Base-by-base conservation (phyloP, 1,284 basidiomycete species). In the Apiotrichum gamsii region DNA sequence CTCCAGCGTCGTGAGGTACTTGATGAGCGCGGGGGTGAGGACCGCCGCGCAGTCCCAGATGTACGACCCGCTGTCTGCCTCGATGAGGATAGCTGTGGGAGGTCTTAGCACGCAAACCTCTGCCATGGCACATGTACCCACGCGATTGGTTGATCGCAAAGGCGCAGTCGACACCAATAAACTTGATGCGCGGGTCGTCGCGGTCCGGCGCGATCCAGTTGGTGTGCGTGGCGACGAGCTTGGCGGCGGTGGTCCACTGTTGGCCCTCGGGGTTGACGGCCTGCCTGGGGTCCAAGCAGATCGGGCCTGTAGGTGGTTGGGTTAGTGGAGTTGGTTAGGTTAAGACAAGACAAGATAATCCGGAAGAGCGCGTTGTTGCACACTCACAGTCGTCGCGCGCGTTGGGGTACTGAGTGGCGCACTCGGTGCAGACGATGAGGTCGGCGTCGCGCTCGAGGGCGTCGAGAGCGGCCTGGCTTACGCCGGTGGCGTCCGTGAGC, bases 41-140 rank as follows among this genome's bases (percentile, higher is more conserved):
- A 58, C 59, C 2, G 69, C 66, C 1, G 60, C 45, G 43, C 69
- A 72, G 47, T 72, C 71, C 71, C 71, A 72, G 39, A 72, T 61
- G 48, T 64, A 70, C 14, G 58, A 59, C 13, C 65, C 69, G 1
- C 41, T 47, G 2, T 49, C 40, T 0, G 69, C 69, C 44, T 65
- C 56, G 38, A 72, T 60, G 15, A 72, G 50, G n/a, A 69, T 60
- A 1, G 71, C 69, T 72, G 42, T 1, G 4, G n/a, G 25, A 28
- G 25, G 25, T n/a, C n/a, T n/a, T n/a, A n/a, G n/a, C n/a, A n/a
- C n/a, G n/a, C n/a, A n/a, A n/a, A n/a, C n/a, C n/a, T n/a, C n/a
- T n/a, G n/a, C n/a, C n/a, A n/a, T n/a, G n/a, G n/a, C n/a, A n/a
- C n/a, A n/a, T n/a, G n/a, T n/a, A n/a, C n/a, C n/a, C n/a, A n/a